Conservation (phyloP, 805 yeast genomes). For the Saccharomycopsis fibuligera region DNA sequence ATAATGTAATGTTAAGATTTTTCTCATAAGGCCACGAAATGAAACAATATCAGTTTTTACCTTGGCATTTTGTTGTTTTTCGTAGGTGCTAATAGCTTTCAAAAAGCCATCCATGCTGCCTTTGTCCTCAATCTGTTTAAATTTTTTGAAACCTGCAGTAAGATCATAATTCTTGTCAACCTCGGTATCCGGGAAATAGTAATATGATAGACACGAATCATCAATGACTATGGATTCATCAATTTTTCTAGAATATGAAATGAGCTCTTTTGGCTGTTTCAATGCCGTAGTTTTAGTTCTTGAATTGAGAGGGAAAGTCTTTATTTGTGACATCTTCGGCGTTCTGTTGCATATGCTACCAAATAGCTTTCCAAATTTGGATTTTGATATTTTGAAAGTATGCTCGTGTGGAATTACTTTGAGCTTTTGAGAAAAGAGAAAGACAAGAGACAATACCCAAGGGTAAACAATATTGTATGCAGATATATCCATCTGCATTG, state of each 20-base stretch:
- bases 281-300: conserved; percentile 61
- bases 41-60: conserved; percentile 64
- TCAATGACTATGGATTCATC: conserved; percentile 44
- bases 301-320: conserved; percentile 20
- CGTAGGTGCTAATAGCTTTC: conserved; percentile 44
- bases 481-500: too few relatives aligned
- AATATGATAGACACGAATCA: conserved; percentile 56
- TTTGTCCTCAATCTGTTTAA: conserved; percentile 48
- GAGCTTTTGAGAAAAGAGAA: too few relatives aligned
- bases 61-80: conserved; percentile 38
- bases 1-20: conserved; percentile 63
- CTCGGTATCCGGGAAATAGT: conserved; percentile 70
- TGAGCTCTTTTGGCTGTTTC: conserved; percentile 80
- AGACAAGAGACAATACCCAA: too few relatives aligned
- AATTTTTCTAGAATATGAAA: conserved; percentile 56
- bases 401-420: too few relatives aligned
- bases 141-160: conserved; percentile 54
- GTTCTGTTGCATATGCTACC: too few relatives aligned
- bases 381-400: too few relatives aligned
- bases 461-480: too few relatives aligned
- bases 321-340: too few relatives aligned
- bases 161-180: conserved; percentile 60
- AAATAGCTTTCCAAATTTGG: too few relatives aligned
- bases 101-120: conserved; percentile 56
- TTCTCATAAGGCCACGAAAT: conserved; percentile 80